Percentiles rank a stretch among this genome's conserved stretches.
Conservation (phyloP, 352 stramenopile genomes). For the Phytophthora hybrid region DNA sequence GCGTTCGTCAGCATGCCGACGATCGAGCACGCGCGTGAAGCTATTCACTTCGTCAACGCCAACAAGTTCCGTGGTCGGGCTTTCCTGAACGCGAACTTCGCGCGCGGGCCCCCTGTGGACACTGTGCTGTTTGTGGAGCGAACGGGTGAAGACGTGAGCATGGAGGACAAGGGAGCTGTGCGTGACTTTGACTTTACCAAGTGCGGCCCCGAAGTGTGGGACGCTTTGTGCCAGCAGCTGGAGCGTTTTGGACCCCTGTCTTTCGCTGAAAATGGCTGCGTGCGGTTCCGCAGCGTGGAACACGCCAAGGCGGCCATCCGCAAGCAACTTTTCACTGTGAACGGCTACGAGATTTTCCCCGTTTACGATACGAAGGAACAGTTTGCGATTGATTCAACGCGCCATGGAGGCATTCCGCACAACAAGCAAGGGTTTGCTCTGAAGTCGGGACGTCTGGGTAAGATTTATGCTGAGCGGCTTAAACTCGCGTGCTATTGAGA, state of each 20-base stretch:
- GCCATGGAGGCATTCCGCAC: slow-evolving; percentile 32
- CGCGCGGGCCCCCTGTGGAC: slow-evolving; percentile 67
- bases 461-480: slow-evolving; percentile 32
- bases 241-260: slow-evolving; percentile 59
- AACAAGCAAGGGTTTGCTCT: slow-evolving; percentile 58
- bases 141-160: slow-evolving; percentile 38
- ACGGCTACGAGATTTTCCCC: slow-evolving; percentile 65
- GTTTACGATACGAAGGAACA: slow-evolving; percentile 80
- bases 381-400: slow-evolving; percentile 57
- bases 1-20: slow-evolving; percentile 75
- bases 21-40: slow-evolving; percentile 57
- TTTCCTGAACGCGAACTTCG: slow-evolving; percentile 74
- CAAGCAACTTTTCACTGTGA: slow-evolving; percentile 53
- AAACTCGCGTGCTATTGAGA: slow-evolving; percentile 27
- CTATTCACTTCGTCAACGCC: slow-evolving; percentile 55
- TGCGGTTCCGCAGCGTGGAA: slow-evolving; percentile 65
- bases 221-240: slow-evolving; percentile 51
- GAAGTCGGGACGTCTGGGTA: slow-evolving; percentile 66
- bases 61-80: slow-evolving; percentile 50
- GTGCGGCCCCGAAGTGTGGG: slow-evolving; percentile 56
- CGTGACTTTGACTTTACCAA: slow-evolving; percentile 56
- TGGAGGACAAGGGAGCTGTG: slow-evolving; percentile 52
- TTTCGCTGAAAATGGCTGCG: slow-evolving; percentile 47
- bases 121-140: slow-evolving; percentile 75
- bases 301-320: slow-evolving; percentile 68